These are phyloP conservation scores for Pythium insidiosum DNA, from an alignment of 352 stramenopile genomes.

Conservation along the genomic window DNA sequence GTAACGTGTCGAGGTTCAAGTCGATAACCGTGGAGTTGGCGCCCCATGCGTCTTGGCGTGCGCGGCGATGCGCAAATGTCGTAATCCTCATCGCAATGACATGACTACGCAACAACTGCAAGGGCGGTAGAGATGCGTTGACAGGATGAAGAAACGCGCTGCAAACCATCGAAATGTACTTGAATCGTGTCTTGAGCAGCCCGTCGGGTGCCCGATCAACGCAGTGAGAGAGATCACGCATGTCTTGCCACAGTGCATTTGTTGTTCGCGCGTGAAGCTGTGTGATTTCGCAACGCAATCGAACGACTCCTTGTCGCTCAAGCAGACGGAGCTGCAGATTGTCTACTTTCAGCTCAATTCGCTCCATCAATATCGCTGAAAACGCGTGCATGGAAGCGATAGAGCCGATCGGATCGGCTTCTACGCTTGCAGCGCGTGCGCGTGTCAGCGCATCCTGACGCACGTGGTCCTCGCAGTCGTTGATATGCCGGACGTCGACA, in stretches of 20 bases:
- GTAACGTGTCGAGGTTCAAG: slow-evolving; percentile 36
- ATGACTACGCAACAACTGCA: slow-evolving; percentile 33
- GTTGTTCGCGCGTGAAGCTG: slow-evolving; percentile 48
- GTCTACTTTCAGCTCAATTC: slow-evolving; percentile 35
- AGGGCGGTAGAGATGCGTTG: neutral
- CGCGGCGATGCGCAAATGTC: slow-evolving; percentile 37
- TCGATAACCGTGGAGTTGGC: slow-evolving; percentile 51
- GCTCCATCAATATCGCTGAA: slow-evolving; percentile 39
- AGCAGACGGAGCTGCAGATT: slow-evolving; percentile 52
- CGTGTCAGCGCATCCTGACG: slow-evolving; percentile 21
- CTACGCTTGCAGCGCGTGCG: slow-evolving; percentile 25
- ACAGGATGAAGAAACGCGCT: slow-evolving; percentile 24
- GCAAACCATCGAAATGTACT: slow-evolving; percentile 44
- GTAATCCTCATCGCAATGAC: slow-evolving; percentile 41
- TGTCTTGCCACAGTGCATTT: slow-evolving; percentile 58
- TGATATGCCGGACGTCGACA: slow-evolving; percentile 34
- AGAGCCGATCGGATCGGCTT: slow-evolving; percentile 50
- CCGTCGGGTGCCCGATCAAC: slow-evolving; percentile 53
- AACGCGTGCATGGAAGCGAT: slow-evolving; percentile 56
- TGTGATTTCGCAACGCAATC: slow-evolving; percentile 27
- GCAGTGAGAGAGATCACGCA: slow-evolving; percentile 41
- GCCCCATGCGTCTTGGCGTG: slow-evolving; percentile 31
- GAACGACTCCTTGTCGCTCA: slow-evolving; percentile 17
- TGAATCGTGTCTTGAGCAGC: slow-evolving; percentile 58
- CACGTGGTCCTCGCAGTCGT: slow-evolving; percentile 41